phyloP scores from a whole-genome alignment of 2,329 filamentous ascomycete species.

The Arthrobotrys sinensis region DNA sequence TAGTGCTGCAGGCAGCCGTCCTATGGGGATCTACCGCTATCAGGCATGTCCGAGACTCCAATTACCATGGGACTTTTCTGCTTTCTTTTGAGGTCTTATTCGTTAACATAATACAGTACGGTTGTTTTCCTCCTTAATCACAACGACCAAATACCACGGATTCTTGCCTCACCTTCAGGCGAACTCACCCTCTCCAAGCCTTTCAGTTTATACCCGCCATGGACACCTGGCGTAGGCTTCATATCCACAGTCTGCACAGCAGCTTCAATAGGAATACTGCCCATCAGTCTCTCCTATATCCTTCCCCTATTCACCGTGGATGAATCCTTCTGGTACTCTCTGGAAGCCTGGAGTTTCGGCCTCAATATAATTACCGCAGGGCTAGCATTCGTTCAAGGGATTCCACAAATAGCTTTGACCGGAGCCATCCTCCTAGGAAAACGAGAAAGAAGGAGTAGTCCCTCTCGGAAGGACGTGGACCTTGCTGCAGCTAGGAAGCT shows the following conservation, averaged over 20 bases:
- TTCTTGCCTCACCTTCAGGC: conserved; percentile 37
- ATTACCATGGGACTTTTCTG: neutral
- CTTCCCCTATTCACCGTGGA: conserved; percentile 41
- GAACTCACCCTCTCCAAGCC: conserved; percentile 36
- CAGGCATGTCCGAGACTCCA: conserved; percentile 19
- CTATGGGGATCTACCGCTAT: conserved; percentile 40
- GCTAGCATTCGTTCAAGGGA: conserved; percentile 46
- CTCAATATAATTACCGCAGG: conserved; percentile 46
- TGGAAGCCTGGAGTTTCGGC: conserved; percentile 55
- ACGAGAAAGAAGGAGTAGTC: neutral
- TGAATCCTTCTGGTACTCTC: conserved; percentile 41
- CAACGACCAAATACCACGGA: conserved; percentile 28
- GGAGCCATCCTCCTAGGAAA: conserved; percentile 7
- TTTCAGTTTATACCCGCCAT: conserved; percentile 35
- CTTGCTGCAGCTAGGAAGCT: conserved; percentile 7
- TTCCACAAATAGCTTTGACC: conserved; percentile 47
- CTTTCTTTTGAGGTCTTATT: neutral
- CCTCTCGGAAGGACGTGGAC: neutral
- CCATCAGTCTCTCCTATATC: conserved; percentile 47
- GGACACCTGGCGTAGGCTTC: conserved; percentile 41
- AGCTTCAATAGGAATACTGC: conserved; percentile 32
- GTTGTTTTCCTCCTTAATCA: conserved; percentile 41
- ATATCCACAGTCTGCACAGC: conserved; percentile 32
- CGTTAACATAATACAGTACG: conserved; percentile 14
- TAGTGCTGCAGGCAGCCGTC: conserved; percentile 40